Evolutionary conservation across 306 rosid genomes (phyloP).

Genomic region (Gleditsia sinensis): DNA sequence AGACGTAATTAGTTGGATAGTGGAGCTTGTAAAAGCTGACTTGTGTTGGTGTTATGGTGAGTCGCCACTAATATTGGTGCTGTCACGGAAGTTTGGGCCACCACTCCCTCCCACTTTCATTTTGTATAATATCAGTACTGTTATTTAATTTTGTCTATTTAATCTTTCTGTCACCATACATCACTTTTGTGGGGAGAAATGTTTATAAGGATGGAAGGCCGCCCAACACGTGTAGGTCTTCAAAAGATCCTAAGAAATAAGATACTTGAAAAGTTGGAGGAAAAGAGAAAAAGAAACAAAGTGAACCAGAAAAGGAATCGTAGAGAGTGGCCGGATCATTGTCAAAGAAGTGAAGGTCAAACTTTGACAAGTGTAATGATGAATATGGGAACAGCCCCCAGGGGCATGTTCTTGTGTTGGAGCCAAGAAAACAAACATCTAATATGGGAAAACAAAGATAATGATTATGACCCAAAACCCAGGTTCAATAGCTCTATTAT

Average conservation of each 20-base stretch:
- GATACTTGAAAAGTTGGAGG: constrained; percentile 22
- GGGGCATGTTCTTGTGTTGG: not conserved
- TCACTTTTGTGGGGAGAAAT: constrained; percentile 38
- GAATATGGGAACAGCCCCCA: constrained; percentile 8
- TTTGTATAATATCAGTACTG: not conserved
- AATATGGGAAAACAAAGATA: constrained; percentile 11
- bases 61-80: constrained; percentile 72
- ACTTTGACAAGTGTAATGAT: constrained; percentile 34
- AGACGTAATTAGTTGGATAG: constrained; percentile 19
- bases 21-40: constrained; percentile 49
- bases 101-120: constrained; percentile 40
- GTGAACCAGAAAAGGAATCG: constrained; percentile 26
- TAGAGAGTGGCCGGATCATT: constrained; percentile 35
- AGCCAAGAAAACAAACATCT: constrained; percentile 12
- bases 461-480: constrained; percentile 18
- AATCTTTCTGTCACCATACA: constrained; percentile 29
- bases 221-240: constrained; percentile 59
- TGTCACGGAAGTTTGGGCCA: constrained; percentile 47
- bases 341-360: constrained; percentile 42
- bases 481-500: not conserved
- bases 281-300: constrained; percentile 39
- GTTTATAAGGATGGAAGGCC: constrained; percentile 35
- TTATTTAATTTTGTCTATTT: constrained; percentile 20
- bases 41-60: constrained; percentile 65
- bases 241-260: constrained; percentile 29